Conservation (phyloP, 1,284 basidiomycete species). For the Jaminaea rosea region DNA sequence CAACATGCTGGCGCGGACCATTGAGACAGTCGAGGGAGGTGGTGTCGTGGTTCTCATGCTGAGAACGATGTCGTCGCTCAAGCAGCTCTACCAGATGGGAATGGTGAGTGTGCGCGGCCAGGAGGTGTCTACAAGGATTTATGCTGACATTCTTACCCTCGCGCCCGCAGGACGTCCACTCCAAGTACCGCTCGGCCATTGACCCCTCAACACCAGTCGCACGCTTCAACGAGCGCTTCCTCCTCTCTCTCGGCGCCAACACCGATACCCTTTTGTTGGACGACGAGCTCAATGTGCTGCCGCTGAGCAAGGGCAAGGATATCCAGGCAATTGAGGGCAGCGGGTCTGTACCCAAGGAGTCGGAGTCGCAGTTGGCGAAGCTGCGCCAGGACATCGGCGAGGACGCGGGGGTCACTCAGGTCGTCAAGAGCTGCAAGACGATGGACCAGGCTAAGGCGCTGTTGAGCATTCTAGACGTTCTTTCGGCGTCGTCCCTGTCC, state of each 20-base stretch:
- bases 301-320: constrained; percentile 91
- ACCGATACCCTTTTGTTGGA: constrained; percentile 82
- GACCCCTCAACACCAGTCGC: constrained; percentile 82
- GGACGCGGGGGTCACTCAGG: constrained; percentile 69
- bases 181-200: constrained; percentile 74
- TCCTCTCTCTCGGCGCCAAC: constrained; percentile 62
- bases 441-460: constrained; percentile 55
- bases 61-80: constrained; percentile 88
- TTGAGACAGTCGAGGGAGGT: constrained; percentile 97
- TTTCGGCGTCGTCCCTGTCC: constrained; percentile 56
- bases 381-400: constrained; percentile 72
- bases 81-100: constrained; percentile 87
- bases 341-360: constrained; percentile 50
- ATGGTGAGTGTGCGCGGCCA: constrained; percentile 57
- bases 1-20: constrained; percentile 88
- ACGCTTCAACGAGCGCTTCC: constrained; percentile 94
- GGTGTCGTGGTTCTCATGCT: constrained; percentile 83
- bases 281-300: constrained; percentile 95
- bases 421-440: constrained; percentile 85
- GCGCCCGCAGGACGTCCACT: constrained; percentile 70
- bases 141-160: background rate
- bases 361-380: constrained; percentile 57
- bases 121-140: background rate
- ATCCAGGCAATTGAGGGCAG: constrained; percentile 63
- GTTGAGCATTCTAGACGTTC: constrained; percentile 41